phyloP scores from a whole-genome alignment of 495 filamentous ascomycete species.

The Aspergillus cavernicola region DNA sequence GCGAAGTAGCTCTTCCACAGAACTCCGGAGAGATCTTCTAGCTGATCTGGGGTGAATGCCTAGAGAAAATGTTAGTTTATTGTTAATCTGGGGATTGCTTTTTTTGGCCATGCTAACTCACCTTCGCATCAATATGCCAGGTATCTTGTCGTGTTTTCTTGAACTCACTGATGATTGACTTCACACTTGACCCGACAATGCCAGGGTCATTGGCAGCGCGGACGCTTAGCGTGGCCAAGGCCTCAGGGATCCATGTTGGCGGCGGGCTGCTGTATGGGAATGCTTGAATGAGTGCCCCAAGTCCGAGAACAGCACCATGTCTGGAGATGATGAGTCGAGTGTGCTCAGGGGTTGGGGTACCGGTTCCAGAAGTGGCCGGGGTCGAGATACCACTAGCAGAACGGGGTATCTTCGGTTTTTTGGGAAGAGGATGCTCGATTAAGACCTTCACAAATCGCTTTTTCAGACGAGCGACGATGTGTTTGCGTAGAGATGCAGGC shows the following conservation, averaged over 20 bases:
- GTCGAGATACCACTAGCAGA: slow-evolving; percentile 30
- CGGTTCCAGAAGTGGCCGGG: slow-evolving; percentile 55
- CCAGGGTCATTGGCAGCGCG: slow-evolving; percentile 85
- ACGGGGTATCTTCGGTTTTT: slow-evolving; percentile 50
- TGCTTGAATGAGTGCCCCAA: slow-evolving; percentile 90
- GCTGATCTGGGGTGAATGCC: slow-evolving; percentile 88
- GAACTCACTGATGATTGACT: slow-evolving; percentile 91
- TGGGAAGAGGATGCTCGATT: slow-evolving; percentile 78
- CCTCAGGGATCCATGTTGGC: slow-evolving; percentile 89
- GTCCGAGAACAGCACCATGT: slow-evolving; percentile 88
- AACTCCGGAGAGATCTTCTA: slow-evolving; percentile 93
- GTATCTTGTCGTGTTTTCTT: slow-evolving; percentile 99
- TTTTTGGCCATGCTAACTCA: slow-evolving; percentile 29
- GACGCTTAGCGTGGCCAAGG: slow-evolving; percentile 79
- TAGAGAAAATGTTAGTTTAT: slow-evolving; percentile 43
- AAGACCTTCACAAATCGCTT: slow-evolving; percentile 75
- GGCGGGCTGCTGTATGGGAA: slow-evolving; percentile 95
- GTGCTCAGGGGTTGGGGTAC: slow-evolving; percentile 77
- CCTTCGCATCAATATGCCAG: slow-evolving; percentile 97
- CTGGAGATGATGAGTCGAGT: slow-evolving; percentile 73
- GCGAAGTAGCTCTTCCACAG: slow-evolving; percentile 99
- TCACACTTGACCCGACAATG: slow-evolving; percentile 95
- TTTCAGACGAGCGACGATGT: slow-evolving; percentile 71
- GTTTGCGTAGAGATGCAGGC: slow-evolving; percentile 72
- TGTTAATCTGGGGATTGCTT: too few relatives aligned